Evolutionary conservation across 2,329 filamentous ascomycete species (phyloP), one percentile per base, ranked within the genome.

Genomic region (Ophiostoma novo-ulmi): DNA sequence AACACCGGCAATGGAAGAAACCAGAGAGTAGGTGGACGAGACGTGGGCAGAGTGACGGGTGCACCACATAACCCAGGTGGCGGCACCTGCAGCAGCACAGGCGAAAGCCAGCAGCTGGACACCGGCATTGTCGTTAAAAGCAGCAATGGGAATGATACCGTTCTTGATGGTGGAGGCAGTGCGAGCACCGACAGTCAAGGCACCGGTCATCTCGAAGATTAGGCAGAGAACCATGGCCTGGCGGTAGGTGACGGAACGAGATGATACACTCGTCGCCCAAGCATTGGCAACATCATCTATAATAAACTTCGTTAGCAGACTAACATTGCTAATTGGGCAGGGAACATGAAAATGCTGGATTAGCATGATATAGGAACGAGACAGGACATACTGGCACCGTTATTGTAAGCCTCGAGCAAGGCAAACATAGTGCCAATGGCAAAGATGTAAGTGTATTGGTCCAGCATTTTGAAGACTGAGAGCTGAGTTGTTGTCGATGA

Each of bases 211-310:
- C 78, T 92, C 89, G 79, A 91, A 91, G 73, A 91, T 79, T 66
- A 86, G 85, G 67, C 88, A 86, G 67, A 90, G 81, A 44, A 89
- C 75, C 87, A 90, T 90, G 74, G 88, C 90, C 80, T 89, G 87
- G 75, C 86, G 80, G 81, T 92, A 91, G 1, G 88, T 83, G 76
- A 92, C 84, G 74, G 91, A 93, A 70, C 91, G 82, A n/a, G 91
- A 93, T 26, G 91, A 93, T 72, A 94, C 91, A 76, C 87, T 90
- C 75, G 91, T 94, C 8, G 91, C 91, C 89, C 90, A 94, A 68
- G 91, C 83, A 81, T 94, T 94, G 77, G 91, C 91, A 71, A 94
- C 91, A 90, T 94, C 91, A 80, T 93, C 88, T 90, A 72, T 69
- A n/a, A 72, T 69, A n/a, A 39, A 20, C 3, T 3, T 5, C 5